Evolutionary conservation across 2,329 filamentous ascomycete species (phyloP).

Genomic region (Xenoacremonium recifei): DNA sequence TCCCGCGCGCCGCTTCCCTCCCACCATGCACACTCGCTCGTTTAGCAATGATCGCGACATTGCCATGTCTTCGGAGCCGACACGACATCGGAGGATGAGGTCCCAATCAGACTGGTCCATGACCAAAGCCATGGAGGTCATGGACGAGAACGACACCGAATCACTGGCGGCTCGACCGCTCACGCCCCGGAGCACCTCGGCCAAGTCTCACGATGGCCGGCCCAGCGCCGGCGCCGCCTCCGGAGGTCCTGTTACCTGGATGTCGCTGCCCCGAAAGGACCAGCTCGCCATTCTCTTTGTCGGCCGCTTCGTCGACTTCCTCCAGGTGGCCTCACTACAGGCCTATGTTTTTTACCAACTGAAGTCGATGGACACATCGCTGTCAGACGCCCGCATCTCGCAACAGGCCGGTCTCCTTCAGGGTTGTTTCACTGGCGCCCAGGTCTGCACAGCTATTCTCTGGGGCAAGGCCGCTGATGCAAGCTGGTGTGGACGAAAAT

Average conservation of each 20-base stretch:
- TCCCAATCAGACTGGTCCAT: not conserved
- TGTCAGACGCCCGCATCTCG: constrained; percentile 56
- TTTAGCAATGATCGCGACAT: constrained; percentile 9
- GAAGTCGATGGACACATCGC: constrained; percentile 59
- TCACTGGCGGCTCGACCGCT: constrained; percentile 4
- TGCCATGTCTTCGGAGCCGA: not conserved
- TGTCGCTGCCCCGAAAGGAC: constrained; percentile 66
- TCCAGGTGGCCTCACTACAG: constrained; percentile 68
- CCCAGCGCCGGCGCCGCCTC: not conserved
- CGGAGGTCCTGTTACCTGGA: constrained; percentile 58
- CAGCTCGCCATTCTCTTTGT: constrained; percentile 70
- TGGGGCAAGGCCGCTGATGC: constrained; percentile 68
- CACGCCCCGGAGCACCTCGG: not conserved
- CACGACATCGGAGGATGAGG: not conserved
- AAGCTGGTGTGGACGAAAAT: constrained; percentile 62
- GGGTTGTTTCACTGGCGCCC: constrained; percentile 69
- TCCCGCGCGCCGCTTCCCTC: too few relatives aligned
- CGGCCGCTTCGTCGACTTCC: constrained; percentile 68
- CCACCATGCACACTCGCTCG: constrained; percentile 6
- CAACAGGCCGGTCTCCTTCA: constrained; percentile 69
- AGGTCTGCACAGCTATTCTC: constrained; percentile 70
- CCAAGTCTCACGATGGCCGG: constrained; percentile 1
- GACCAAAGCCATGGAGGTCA: not conserved
- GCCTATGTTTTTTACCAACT: constrained; percentile 77
- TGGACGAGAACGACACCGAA: constrained; percentile 7